phyloP scores from a whole-genome alignment of 306 rosid genomes.

The Medicago arabica region DNA sequence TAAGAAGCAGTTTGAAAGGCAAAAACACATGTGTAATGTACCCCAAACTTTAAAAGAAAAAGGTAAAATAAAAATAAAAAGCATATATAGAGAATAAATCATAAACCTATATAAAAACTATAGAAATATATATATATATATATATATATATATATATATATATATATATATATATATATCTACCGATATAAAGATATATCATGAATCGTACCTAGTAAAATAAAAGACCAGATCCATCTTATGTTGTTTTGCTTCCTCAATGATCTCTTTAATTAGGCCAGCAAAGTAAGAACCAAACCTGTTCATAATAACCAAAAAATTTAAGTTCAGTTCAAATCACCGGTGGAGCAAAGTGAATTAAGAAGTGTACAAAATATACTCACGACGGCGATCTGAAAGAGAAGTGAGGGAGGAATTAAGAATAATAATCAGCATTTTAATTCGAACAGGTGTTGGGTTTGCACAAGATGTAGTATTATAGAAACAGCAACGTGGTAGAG shows the following conservation, averaged over 20 bases:
- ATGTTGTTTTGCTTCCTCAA: not conserved
- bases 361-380: not conserved
- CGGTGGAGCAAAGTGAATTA: not conserved
- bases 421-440: not conserved
- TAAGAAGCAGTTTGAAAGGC: not conserved
- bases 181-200: not conserved
- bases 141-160: not conserved
- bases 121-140: not conserved
- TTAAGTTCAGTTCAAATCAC: not conserved
- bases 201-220: constrained; percentile 33
- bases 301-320: constrained; percentile 26
- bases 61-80: not conserved
- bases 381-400: constrained; percentile 30
- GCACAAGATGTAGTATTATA: constrained; percentile 1
- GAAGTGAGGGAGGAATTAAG: constrained; percentile 24
- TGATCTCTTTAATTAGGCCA: not conserved
- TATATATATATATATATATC: not conserved
- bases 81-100: not conserved
- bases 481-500: constrained; percentile 37
- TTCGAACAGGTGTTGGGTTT: not conserved
- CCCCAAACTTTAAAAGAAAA: not conserved
- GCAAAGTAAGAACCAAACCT: not conserved
- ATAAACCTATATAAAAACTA: too few relatives aligned
- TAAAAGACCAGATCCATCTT: constrained; percentile 25
- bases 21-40: not conserved